phyloP scores from a whole-genome alignment of 257 asterid species.

The Echium plantagineum region DNA sequence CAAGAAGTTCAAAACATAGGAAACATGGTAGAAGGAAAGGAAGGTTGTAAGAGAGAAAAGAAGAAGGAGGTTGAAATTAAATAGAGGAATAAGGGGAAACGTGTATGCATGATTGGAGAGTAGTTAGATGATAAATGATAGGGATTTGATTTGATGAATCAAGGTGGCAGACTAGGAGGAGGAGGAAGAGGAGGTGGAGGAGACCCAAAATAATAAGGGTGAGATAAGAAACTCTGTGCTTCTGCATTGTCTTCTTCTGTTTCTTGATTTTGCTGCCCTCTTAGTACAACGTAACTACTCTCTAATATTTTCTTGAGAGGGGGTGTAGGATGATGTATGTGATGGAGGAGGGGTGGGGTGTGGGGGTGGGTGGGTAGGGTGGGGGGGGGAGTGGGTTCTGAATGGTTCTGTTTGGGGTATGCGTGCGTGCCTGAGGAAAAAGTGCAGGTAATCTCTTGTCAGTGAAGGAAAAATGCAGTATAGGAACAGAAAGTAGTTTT shows the following conservation, averaged over 20 bases:
- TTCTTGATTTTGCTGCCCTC: constrained; percentile 21
- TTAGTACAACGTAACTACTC: constrained; percentile 18
- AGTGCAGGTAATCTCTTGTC: constrained; percentile 80
- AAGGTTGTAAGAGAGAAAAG: no score
- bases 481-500: constrained; percentile 57
- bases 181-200: no score
- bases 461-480: constrained; percentile 48
- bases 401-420: constrained; percentile 33
- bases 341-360: background rate
- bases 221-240: constrained; percentile 8
- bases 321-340: background rate
- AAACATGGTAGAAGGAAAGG: background rate
- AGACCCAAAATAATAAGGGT: constrained; percentile 14
- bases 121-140: constrained; percentile 17
- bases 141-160: constrained; percentile 47
- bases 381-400: constrained; percentile 9
- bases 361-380: constrained; percentile 10
- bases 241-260: constrained; percentile 24
- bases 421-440: constrained; percentile 91
- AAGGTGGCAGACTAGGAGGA: constrained; percentile 22
- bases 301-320: constrained; percentile 13
- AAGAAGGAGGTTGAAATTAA: background rate
- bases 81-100: background rate
- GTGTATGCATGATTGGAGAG: constrained; percentile 7
- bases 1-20: background rate